phyloP scores from a whole-genome alignment of 306 rosid genomes.

The Elaeagnus macrophylla region DNA sequence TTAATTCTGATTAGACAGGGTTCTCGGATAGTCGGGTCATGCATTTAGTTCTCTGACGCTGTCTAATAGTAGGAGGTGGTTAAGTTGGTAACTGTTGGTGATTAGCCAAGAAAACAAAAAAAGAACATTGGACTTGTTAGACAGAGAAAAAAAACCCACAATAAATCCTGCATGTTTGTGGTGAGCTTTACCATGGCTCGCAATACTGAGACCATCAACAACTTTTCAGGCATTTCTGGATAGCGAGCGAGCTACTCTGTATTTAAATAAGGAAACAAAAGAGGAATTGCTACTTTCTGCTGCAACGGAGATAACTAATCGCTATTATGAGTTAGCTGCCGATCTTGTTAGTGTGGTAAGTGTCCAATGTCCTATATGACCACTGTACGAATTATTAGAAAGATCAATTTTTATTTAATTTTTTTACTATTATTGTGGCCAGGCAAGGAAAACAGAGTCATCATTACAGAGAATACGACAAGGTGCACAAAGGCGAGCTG shows the following conservation, averaged over 20 bases:
- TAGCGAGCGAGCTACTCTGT: slow-evolving; percentile 58
- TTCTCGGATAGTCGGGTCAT: too few species aligned
- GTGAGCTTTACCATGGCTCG: not conserved
- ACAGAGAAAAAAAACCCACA: too few species aligned
- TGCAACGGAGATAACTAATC: slow-evolving; percentile 67
- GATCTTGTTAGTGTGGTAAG: slow-evolving; percentile 78
- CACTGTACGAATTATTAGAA: slow-evolving; percentile 2
- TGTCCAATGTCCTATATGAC: slow-evolving; percentile 19
- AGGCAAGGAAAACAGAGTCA: slow-evolving; percentile 85
- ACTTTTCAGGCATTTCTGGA: slow-evolving; percentile 58
- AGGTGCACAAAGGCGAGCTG: slow-evolving; percentile 84
- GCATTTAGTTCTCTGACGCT: too few species aligned
- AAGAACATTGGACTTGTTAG: too few species aligned
- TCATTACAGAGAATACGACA: slow-evolving; percentile 83
- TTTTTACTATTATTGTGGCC: slow-evolving; percentile 14
- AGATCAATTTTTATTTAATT: not conserved
- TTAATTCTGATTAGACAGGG: too few species aligned
- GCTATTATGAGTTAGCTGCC: slow-evolving; percentile 68
- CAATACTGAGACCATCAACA: slow-evolving; percentile 22
- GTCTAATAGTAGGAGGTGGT: too few species aligned
- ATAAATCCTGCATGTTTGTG: too few species aligned
- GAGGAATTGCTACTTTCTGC: slow-evolving; percentile 47
- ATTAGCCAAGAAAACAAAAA: too few species aligned
- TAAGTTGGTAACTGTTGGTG: too few species aligned
- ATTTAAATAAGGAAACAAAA: slow-evolving; percentile 49